These are phyloP conservation scores for Nicotiana rustica DNA, from an alignment of 305 asterid genomes.

Conservation along the genomic window DNA sequence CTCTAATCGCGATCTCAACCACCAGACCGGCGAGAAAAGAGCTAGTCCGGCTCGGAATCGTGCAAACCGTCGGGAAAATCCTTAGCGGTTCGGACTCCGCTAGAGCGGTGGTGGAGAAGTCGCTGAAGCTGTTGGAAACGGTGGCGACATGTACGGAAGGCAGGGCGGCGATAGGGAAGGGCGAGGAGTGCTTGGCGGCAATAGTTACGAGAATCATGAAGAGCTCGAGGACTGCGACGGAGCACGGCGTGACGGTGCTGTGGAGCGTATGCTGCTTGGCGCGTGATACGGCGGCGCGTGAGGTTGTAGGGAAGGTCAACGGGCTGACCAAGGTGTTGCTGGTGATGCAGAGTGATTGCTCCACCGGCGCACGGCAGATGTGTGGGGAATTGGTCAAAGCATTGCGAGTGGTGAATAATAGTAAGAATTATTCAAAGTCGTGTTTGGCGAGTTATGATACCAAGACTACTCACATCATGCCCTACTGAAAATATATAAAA, in stretches of 20 bases:
- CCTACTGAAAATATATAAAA: conserved; percentile 53
- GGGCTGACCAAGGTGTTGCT: conserved; percentile 82
- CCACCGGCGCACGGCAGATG: conserved; percentile 61
- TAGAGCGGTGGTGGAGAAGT: conserved; percentile 53
- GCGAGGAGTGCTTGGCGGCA: conserved; percentile 62
- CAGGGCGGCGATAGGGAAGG: conserved; percentile 64
- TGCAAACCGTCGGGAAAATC: conserved; percentile 52
- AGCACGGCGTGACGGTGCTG: conserved; percentile 76
- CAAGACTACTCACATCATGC: conserved; percentile 83
- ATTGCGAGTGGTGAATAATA: conserved; percentile 53
- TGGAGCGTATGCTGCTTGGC: conserved; percentile 89
- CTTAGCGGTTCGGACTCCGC: conserved; percentile 53
- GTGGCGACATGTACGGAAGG: conserved; percentile 85
- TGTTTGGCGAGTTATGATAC: conserved; percentile 86
- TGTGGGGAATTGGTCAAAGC: conserved; percentile 87
- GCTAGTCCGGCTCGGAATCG: conserved; percentile 68
- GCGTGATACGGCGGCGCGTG: conserved; percentile 62
- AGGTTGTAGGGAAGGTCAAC: conserved; percentile 54
- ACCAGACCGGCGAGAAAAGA: conserved; percentile 69
- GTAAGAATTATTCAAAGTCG: conserved; percentile 51
- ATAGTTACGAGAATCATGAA: conserved; percentile 74
- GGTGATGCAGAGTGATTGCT: conserved; percentile 88
- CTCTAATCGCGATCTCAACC: conserved; percentile 59
- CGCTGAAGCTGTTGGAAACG: conserved; percentile 53
- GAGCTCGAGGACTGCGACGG: conserved; percentile 77